Base-by-base conservation (phyloP, 371 early-diverging fungal genomes). In the Capniomyces stellatus region DNA sequence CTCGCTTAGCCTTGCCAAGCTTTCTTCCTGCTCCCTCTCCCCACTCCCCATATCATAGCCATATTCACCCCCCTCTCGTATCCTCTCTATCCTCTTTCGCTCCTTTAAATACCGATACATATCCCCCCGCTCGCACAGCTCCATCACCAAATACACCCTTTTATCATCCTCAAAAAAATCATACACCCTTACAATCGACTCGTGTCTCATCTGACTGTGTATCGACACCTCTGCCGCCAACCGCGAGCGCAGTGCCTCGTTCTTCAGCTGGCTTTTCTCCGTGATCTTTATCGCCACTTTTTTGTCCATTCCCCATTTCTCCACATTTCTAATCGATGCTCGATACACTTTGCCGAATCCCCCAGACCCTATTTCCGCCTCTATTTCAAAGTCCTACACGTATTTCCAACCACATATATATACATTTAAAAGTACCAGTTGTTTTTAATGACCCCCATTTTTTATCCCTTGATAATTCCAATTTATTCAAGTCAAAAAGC, bases 111-210 rank as follows among this genome's bases (percentile, higher is more conserved):
- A 77, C 46, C 69, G 58, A 60, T 74, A 80, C 23, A 89, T 61
- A 54, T 85, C 83, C 0, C 79, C 81, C 52, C 77, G 71, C 29
- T 62, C 58, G 62, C 89, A 72, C 30, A 58, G 62, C 66, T 89
- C 89, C 69, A 84, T 75, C 29, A 89, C 75, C 44, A 89, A 63
- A 62, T 83, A 87, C 0, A 89, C 81, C 61, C 73, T 73, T 12
- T 74, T 61, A 10, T 64, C 60, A 55, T 78, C 78, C 54, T 80
- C 76, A 57, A 86, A 80, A 56, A 72, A 76, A 27, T 72, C 77
- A 57, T 67, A 66, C 8, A 82, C 62, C 23, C 61, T 58, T 21
- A 79, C 64, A 3, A 82, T 69, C 10, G 67, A 56, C 0, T 63
- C 66, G 51, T 82, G 80, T 1, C 49, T 53, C 22, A 79, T 56